These are phyloP conservation scores for Leccinum arenicola DNA, from an alignment of 768 basidiomycete species.

Conservation along the genomic window DNA sequence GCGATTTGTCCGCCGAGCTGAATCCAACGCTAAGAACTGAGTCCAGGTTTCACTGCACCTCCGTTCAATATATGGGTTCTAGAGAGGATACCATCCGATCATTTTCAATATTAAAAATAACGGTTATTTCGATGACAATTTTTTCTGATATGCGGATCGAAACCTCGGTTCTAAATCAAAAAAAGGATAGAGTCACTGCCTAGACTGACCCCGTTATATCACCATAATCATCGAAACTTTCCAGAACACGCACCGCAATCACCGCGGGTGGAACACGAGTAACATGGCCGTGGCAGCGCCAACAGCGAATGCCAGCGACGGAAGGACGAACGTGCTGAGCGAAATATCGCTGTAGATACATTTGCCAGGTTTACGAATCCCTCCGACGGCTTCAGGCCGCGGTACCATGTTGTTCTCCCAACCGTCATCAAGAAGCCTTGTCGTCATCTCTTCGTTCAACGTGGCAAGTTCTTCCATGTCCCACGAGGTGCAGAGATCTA, in stretches of 20 bases:
- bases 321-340: constrained; percentile 24
- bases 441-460: constrained; percentile 66
- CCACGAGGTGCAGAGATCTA: constrained; percentile 83
- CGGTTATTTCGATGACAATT: neutral
- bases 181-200: neutral
- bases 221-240: neutral
- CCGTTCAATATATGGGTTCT: no score
- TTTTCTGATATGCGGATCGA: neutral
- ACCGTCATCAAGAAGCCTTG: constrained; percentile 71
- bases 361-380: constrained; percentile 17
- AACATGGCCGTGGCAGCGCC: constrained; percentile 40
- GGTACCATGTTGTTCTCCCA: constrained; percentile 71
- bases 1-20: neutral
- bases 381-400: constrained; percentile 40
- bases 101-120: neutral
- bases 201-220: constrained; percentile 4
- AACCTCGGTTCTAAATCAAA: neutral
- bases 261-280: constrained; percentile 31
- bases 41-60: neutral
- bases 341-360: constrained; percentile 4
- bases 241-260: constrained; percentile 16
- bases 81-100: neutral
- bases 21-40: neutral
- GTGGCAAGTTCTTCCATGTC: constrained; percentile 72
- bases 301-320: constrained; percentile 39